Base-by-base conservation (phyloP, 2,329 filamentous ascomycete species). In the Fusarium virguliforme region DNA sequence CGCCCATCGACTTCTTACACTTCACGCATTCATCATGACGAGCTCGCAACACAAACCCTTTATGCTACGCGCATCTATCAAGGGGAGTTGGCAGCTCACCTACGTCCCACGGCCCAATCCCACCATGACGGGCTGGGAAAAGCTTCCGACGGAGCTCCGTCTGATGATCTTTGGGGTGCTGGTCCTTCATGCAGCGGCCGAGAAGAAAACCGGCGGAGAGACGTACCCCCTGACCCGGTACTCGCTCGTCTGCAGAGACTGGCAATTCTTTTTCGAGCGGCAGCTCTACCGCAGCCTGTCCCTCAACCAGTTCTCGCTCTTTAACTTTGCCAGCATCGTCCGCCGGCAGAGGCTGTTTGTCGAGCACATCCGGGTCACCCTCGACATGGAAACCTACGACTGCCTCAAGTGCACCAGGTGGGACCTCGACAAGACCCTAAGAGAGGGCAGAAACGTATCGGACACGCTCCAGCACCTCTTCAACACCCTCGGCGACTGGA, bases 181-280 rank as follows among this genome's bases (percentile, higher is more conserved):
- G 3, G 51, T 34, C 9, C 13, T 6, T 13, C 32, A 28, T 37
- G 7, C 32, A 37, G 34, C 34, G 28, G 8, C 18, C 13, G 18
- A 35, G 22, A 9, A 37, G 13, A 12, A 54, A 34, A 51, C 28
- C 6, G 9, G 22, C 18, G 18, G 18, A 18, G 18, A 18, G 18
- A 18, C 18, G 15, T 26, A 54, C 22, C 51, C 22, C 9, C 15
- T 57, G 38, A 24, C 28, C 8, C 9, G 24, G 26, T 43, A 41
- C 37, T 57, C 38, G 8, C 54, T 57, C 10, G 54, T 34, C 38
- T 43, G 28, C 38, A 43, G 28, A 43, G 54, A 28, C 37, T 57
- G 13, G 37, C 26, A 57, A 15, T 7, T 18, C 10, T 24, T 34
- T 10, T 57, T 43, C 32, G 37, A 57, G 38, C 22, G 30, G 4